These are phyloP conservation scores for Ceratocystis albifundus DNA, from an alignment of 2,329 filamentous ascomycete species.

Conservation along the genomic window DNA sequence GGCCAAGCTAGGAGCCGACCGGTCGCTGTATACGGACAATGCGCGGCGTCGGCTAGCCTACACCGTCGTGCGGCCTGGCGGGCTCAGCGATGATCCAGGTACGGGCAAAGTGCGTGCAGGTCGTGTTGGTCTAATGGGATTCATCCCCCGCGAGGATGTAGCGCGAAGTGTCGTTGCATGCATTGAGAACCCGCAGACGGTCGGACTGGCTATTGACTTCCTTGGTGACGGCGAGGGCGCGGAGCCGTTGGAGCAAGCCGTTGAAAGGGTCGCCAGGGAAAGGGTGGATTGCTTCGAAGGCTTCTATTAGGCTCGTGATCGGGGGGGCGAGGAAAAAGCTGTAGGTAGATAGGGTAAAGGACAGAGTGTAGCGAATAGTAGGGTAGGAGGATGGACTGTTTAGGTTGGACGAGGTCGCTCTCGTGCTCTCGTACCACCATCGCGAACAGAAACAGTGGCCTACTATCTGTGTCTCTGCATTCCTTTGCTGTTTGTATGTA, in stretches of 20 bases:
- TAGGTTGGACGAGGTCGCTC: neutral
- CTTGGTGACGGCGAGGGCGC: slow-evolving; percentile 32
- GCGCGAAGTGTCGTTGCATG: slow-evolving; percentile 34
- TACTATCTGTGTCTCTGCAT: neutral
- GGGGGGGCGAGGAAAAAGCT: neutral
- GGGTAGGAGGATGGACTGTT: neutral
- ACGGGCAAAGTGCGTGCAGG: slow-evolving; percentile 35
- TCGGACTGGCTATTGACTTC: slow-evolving; percentile 35
- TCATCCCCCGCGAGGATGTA: slow-evolving; percentile 36
- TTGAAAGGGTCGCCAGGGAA: slow-evolving; percentile 31
- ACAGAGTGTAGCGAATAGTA: neutral
- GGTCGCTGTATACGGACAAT: slow-evolving; percentile 32
- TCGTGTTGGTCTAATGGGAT: slow-evolving; percentile 31
- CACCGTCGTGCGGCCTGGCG: slow-evolving; percentile 36
- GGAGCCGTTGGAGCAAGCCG: slow-evolving; percentile 30
- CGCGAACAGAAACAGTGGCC: neutral
- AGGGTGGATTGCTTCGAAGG: slow-evolving; percentile 30
- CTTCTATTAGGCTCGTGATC: slow-evolving; percentile 23
- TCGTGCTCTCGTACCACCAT: neutral
- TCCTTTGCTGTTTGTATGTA: no score
- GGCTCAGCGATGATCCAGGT: slow-evolving; percentile 31
- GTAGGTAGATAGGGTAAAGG: neutral
- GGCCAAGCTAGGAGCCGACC: slow-evolving; percentile 36
- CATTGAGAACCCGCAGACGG: slow-evolving; percentile 33
- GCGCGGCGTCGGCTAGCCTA: slow-evolving; percentile 30